phyloP scores from a whole-genome alignment of 129 eudicot genomes.

The Tanacetum coccineum region DNA sequence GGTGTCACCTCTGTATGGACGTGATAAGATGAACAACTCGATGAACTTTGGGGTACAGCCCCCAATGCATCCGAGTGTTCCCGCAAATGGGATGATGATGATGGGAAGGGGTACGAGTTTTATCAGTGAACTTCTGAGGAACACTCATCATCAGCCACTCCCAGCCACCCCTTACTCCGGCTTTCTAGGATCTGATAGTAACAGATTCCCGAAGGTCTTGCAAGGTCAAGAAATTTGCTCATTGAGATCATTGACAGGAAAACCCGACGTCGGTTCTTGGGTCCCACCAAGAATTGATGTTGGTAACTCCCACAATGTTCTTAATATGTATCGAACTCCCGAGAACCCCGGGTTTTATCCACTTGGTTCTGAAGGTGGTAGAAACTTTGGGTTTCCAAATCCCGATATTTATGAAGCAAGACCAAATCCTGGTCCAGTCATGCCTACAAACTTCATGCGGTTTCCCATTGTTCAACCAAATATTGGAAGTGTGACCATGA shows the following conservation, averaged over 20 bases:
- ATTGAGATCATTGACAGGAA: slow-evolving; percentile 52
- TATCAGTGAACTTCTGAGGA: slow-evolving; percentile 42
- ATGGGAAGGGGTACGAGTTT: slow-evolving; percentile 30
- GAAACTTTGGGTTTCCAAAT: slow-evolving; percentile 50
- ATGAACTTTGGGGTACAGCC: slow-evolving; percentile 51
- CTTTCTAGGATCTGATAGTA: slow-evolving; percentile 64
- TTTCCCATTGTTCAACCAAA: slow-evolving; percentile 29
- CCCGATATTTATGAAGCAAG: slow-evolving; percentile 20
- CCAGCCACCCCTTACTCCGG: slow-evolving; percentile 56
- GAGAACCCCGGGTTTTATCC: slow-evolving; percentile 37
- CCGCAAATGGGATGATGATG: slow-evolving; percentile 42
- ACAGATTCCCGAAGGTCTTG: slow-evolving; percentile 92
- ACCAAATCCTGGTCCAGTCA: slow-evolving; percentile 20
- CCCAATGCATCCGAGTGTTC: slow-evolving; percentile 38
- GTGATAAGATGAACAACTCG: slow-evolving; percentile 59
- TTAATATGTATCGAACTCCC: slow-evolving; percentile 42
- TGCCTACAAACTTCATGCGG: slow-evolving; percentile 37
- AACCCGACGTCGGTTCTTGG: slow-evolving; percentile 43
- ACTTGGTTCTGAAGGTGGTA: slow-evolving; percentile 59
- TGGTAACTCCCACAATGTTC: slow-evolving; percentile 31
- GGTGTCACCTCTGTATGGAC: slow-evolving; percentile 50
- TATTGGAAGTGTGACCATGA: slow-evolving; percentile 15
- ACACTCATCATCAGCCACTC: slow-evolving; percentile 42
- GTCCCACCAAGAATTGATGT: slow-evolving; percentile 35
- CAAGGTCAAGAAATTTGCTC: slow-evolving; percentile 99